phyloP scores from a whole-genome alignment of 805 yeast species.

The Saccharomycopsis selenospora region DNA sequence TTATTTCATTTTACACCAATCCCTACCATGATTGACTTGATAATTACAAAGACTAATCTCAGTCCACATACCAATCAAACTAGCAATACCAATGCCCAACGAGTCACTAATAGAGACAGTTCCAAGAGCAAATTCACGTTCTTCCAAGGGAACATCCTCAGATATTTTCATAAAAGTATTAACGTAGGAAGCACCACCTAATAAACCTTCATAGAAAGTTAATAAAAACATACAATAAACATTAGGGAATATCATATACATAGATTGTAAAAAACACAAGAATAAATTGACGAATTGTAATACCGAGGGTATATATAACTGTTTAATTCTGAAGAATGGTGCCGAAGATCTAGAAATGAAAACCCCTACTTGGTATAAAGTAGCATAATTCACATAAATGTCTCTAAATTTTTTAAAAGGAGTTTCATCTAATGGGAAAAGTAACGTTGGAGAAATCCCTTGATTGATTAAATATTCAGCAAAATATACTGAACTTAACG shows the following conservation, averaged over 20 bases:
- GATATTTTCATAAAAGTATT: conserved; percentile 78
- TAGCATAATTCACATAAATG: conserved; percentile 84
- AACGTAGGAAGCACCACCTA: conserved; percentile 88
- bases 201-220: conserved; percentile 78
- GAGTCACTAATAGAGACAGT: conserved; percentile 80
- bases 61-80: conserved; percentile 61
- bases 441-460: conserved; percentile 81
- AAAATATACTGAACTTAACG: conserved; percentile 74
- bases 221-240: conserved; percentile 57
- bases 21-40: conserved; percentile 67
- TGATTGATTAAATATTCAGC: conserved; percentile 88
- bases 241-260: conserved; percentile 46
- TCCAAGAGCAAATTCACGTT: conserved; percentile 76
- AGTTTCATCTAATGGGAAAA: conserved; percentile 64
- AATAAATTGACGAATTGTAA: conserved; percentile 62
- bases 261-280: conserved; percentile 56
- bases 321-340: conserved; percentile 48
- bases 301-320: conserved; percentile 53
- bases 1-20: conserved; percentile 59
- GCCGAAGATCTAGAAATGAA: conserved; percentile 86
- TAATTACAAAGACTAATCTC: conserved; percentile 66
- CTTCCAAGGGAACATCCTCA: conserved; percentile 42
- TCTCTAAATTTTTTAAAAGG: conserved; percentile 74
- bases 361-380: conserved; percentile 87
- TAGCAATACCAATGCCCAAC: conserved; percentile 78